Evolutionary conservation across 352 stramenopile species (phyloP).

Genomic region (Phytophthora vignae): DNA sequence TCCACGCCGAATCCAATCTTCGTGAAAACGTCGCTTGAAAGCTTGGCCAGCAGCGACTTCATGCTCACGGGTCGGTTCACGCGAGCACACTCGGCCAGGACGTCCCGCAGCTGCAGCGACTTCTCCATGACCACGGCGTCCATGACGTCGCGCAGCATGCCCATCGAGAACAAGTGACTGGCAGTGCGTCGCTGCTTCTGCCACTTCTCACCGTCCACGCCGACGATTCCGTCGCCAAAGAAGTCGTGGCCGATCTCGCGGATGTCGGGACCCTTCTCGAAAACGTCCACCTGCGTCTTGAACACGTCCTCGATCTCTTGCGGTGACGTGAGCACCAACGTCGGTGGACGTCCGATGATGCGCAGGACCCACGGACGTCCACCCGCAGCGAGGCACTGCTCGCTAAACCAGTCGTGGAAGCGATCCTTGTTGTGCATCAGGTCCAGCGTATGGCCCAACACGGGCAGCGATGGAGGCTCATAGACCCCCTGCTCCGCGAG

Average conservation of each 20-base stretch:
- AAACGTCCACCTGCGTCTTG: conserved; percentile 57
- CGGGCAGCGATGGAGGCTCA: conserved; percentile 32
- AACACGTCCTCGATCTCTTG: conserved; percentile 38
- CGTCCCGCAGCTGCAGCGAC: conserved; percentile 29
- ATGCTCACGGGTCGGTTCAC: conserved; percentile 30
- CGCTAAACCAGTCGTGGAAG: conserved; percentile 64
- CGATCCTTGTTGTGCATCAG: conserved; percentile 39
- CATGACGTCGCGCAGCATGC: conserved; percentile 58
- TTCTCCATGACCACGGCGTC: conserved; percentile 44
- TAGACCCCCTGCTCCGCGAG: conserved; percentile 25
- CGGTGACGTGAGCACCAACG: conserved; percentile 28
- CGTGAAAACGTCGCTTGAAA: conserved; percentile 41
- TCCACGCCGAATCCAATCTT: conserved; percentile 44
- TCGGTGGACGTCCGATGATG: conserved; percentile 38
- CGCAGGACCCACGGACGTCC: conserved; percentile 52
- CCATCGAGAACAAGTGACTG: conserved; percentile 85
- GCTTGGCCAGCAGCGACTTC: conserved; percentile 32
- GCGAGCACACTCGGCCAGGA: conserved; percentile 27
- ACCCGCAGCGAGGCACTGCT: conserved; percentile 42
- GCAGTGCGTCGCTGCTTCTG: conserved; percentile 67
- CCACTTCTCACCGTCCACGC: conserved; percentile 60
- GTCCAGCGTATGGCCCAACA: conserved; percentile 43
- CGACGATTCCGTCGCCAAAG: conserved; percentile 62
- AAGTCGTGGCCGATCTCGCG: conserved; percentile 39
- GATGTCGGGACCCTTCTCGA: conserved; percentile 42